Evolutionary conservation across 2,329 filamentous ascomycete species (phyloP).

Genomic region (Scedosporium boydii): DNA sequence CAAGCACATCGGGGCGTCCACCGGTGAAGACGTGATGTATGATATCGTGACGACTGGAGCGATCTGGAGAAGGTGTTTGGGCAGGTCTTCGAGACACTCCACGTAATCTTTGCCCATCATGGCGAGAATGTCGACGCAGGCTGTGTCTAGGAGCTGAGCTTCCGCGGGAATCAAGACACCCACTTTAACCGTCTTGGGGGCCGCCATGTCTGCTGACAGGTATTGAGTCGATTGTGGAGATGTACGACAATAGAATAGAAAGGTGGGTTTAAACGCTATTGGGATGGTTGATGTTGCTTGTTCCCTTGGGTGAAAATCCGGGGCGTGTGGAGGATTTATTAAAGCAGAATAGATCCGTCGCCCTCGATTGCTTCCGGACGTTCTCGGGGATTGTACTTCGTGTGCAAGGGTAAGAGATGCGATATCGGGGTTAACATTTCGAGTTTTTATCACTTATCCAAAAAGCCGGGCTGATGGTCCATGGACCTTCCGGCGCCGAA

Average conservation of each 20-base stretch:
- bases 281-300: neutral
- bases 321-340: too few relatives aligned
- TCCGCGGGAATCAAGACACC: conserved; percentile 40
- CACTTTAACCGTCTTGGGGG: conserved; percentile 25
- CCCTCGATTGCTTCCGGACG: neutral
- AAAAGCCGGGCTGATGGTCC: too few relatives aligned
- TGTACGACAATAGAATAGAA: neutral
- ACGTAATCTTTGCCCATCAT: conserved; percentile 37
- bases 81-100: conserved; percentile 18
- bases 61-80: conserved; percentile 25
- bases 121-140: conserved; percentile 39
- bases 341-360: neutral
- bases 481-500: too few relatives aligned
- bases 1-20: conserved; percentile 26
- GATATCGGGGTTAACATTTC: too few relatives aligned
- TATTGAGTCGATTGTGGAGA: neutral
- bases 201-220: neutral
- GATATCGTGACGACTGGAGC: conserved; percentile 33
- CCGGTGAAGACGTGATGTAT: conserved; percentile 33
- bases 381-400: neutral
- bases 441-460: too few relatives aligned
- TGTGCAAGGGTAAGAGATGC: too few relatives aligned
- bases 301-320: too few relatives aligned
- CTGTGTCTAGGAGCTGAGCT: conserved; percentile 39
- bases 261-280: neutral